A percentile compares a stretch with the other conserved stretches of the same genome.
phyloP scores from a whole-genome alignment of 2,329 filamentous ascomycete genomes.

The Rutstroemia sydowiana region DNA sequence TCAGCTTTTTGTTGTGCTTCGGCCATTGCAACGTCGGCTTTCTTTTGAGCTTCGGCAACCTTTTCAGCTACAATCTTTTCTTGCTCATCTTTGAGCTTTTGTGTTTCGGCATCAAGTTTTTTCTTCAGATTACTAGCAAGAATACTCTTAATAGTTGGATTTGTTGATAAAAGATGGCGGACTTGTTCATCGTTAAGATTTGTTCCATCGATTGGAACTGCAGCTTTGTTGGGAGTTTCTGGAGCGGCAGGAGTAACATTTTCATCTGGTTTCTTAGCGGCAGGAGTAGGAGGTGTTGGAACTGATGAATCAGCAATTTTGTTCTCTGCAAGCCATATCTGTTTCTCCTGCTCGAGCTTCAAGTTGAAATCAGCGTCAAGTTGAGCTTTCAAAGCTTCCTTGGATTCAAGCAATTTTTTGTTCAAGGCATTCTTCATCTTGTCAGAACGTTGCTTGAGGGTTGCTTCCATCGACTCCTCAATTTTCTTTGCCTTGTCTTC shows the following conservation, averaged over 20 bases:
- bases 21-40: conserved; percentile 28
- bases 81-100: conserved; percentile 47
- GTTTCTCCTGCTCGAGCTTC: conserved; percentile 54
- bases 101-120: conserved; percentile 51
- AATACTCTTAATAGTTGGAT: conserved; percentile 37
- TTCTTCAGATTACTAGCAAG: conserved; percentile 58
- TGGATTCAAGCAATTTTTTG: conserved; percentile 55
- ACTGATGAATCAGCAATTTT: conserved; percentile 21
- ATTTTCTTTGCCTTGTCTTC: conserved; percentile 51
- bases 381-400: conserved; percentile 46
- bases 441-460: conserved; percentile 58
- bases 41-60: conserved; percentile 42
- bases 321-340: conserved; percentile 53
- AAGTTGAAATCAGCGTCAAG: conserved; percentile 39
- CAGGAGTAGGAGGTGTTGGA: conserved; percentile 32
- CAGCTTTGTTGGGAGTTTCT: conserved; percentile 18
- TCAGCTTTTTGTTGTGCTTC: conserved; percentile 43
- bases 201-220: conserved; percentile 6
- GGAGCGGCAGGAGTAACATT: conserved; percentile 8
- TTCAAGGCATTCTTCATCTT: conserved; percentile 62
- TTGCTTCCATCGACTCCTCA: conserved; percentile 53
- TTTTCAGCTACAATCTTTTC: conserved; percentile 42
- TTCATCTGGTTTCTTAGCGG: conserved; percentile 28
- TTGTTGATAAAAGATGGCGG: conserved; percentile 48
- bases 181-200: conserved; percentile 42